Conservation (phyloP, 805 yeast genomes). For the Saccharomycodes ludwigii region DNA sequence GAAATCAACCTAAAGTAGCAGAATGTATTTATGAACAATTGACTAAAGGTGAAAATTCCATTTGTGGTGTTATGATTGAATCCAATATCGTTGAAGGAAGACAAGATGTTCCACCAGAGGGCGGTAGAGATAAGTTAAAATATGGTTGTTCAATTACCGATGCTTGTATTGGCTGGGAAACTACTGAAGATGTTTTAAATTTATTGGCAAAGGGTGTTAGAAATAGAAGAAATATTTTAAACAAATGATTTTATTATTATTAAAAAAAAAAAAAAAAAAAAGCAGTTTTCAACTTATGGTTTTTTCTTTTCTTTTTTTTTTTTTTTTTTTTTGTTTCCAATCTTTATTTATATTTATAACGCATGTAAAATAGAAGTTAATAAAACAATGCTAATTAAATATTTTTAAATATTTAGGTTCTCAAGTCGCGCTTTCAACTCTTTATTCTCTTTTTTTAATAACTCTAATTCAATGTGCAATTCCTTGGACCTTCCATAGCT, state of each 20-base stretch:
- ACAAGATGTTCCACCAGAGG: conserved; percentile 65
- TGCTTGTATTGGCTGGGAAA: conserved; percentile 88
- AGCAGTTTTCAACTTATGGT: background rate
- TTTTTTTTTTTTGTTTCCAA: background rate
- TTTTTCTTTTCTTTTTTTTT: conserved; percentile 1
- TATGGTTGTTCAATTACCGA: conserved; percentile 97
- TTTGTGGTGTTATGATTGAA: conserved; percentile 94
- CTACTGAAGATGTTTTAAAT: conserved; percentile 61
- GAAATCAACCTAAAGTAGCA: conserved; percentile 92
- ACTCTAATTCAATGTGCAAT: conserved; percentile 52
- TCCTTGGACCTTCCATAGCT: conserved; percentile 71
- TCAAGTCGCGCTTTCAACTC: conserved; percentile 26
- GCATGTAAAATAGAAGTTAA: background rate
- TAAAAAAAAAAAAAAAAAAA: background rate
- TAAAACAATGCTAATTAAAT: background rate
- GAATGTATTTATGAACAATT: conserved; percentile 72
- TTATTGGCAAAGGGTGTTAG: conserved; percentile 70
- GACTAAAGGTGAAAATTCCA: conserved; percentile 61
- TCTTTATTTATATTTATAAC: background rate
- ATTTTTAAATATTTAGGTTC: conserved; percentile 18
- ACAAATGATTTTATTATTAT: background rate
- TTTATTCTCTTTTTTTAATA: conserved; percentile 38
- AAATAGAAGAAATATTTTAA: conserved; percentile 44
- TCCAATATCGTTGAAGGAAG: conserved; percentile 84
- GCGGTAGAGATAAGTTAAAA: conserved; percentile 62